Evolutionary conservation across 805 yeast genomes (phyloP).

Genomic region (Candida coquimbonensis): DNA sequence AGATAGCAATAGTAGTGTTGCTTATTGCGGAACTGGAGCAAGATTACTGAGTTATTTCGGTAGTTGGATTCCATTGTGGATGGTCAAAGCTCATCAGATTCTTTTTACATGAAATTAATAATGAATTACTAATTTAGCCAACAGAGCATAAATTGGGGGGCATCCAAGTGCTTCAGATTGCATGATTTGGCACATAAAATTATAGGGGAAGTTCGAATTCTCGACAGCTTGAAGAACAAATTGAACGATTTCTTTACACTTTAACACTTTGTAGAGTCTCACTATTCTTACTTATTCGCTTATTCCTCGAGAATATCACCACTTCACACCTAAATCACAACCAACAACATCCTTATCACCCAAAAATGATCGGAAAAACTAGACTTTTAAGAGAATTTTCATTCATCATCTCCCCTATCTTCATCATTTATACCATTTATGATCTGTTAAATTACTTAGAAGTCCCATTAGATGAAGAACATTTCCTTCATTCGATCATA

Average conservation of each 20-base stretch:
- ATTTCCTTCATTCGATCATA: constrained; percentile 12
- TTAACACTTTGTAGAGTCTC: too few relatives aligned
- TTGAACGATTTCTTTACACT: too few relatives aligned
- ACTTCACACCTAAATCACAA: neutral
- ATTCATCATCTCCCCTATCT: constrained; percentile 14
- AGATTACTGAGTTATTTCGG: constrained; percentile 15
- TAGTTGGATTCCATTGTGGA: constrained; percentile 17
- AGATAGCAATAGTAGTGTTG: constrained; percentile 11
- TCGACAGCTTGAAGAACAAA: too few relatives aligned
- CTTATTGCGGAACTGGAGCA: constrained; percentile 21
- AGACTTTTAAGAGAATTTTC: constrained; percentile 11
- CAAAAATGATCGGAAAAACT: constrained; percentile 2
- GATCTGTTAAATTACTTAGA: constrained; percentile 10
- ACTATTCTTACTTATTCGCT: too few relatives aligned
- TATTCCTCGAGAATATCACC: neutral
- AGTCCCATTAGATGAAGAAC: constrained; percentile 2
- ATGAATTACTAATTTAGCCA: too few relatives aligned
- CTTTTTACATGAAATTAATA: neutral
- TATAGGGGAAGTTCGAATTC: neutral
- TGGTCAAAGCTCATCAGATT: neutral
- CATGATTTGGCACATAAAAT: neutral
- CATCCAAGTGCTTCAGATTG: too few relatives aligned
- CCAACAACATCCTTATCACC: too few relatives aligned
- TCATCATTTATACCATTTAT: constrained; percentile 14
- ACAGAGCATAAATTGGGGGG: too few relatives aligned